Percentiles rank a stretch among this genome's conserved stretches.
Conservation (phyloP, 1,284 basidiomycete genomes). For the Ceratobasidium sp. region DNA sequence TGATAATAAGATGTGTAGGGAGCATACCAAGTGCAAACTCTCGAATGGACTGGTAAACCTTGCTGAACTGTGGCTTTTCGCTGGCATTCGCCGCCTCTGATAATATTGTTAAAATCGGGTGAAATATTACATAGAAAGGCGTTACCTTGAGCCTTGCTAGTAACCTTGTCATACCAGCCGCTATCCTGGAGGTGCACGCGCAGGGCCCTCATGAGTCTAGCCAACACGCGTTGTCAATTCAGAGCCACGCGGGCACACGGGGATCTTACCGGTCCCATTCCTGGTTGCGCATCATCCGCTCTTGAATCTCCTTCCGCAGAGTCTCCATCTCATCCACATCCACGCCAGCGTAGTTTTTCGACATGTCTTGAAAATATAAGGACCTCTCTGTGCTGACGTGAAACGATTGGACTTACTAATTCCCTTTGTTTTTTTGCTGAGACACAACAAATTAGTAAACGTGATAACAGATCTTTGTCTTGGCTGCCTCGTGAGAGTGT, state of each 20-base stretch:
- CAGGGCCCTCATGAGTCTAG: slow-evolving; percentile 30
- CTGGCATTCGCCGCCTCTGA: slow-evolving; percentile 18
- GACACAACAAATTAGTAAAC: no score
- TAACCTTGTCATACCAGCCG: slow-evolving; percentile 40
- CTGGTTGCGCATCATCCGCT: slow-evolving; percentile 38
- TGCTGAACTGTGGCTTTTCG: slow-evolving; percentile 37
- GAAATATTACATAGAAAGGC: neutral
- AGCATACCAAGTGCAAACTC: slow-evolving; percentile 27
- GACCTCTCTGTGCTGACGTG: no score
- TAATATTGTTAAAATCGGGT: neutral
- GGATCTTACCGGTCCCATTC: slow-evolving; percentile 34
- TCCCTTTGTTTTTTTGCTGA: no score
- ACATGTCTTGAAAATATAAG: slow-evolving; percentile 4
- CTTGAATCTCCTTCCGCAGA: slow-evolving; percentile 34
- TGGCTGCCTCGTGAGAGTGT: no score
- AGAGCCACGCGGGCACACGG: no score
- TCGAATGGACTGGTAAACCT: slow-evolving; percentile 30
- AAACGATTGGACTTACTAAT: no score
- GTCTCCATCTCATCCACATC: slow-evolving; percentile 21
- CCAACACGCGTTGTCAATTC: neutral
- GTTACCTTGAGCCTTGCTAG: slow-evolving; percentile 35
- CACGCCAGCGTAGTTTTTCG: slow-evolving; percentile 21
- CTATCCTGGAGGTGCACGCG: slow-evolving; percentile 36
- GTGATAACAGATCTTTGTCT: no score
- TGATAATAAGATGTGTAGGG: neutral